phyloP scores from a whole-genome alignment of 257 asterid species.

The Nicotiana tomentosiformis region DNA sequence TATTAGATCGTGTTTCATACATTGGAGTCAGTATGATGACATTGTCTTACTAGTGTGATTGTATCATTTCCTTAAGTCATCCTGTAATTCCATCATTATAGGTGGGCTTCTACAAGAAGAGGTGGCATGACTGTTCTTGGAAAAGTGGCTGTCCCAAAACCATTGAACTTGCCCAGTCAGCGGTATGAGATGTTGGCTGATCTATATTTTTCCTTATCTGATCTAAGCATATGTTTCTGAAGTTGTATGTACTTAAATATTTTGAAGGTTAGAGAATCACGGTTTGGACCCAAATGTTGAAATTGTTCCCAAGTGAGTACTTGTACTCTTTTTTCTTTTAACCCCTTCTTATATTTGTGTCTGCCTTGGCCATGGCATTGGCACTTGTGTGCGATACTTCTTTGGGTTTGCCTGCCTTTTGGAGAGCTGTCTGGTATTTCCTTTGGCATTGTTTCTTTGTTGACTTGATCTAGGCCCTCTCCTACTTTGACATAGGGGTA shows the following conservation, averaged over 20 bases:
- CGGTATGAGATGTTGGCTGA: conserved; percentile 38
- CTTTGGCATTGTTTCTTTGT: conserved; percentile 10
- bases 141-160: conserved; percentile 95
- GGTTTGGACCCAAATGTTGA: conserved; percentile 93
- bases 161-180: conserved; percentile 95
- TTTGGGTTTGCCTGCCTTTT: conserved; percentile 7
- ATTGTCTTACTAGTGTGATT: conserved; percentile 6
- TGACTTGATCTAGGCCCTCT: conserved; percentile 18
- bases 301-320: conserved; percentile 95
- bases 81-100: conserved; percentile 23
- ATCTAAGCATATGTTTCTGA: conserved; percentile 24
- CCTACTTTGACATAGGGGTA: conserved; percentile 53
- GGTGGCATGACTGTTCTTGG: conserved; percentile 93
- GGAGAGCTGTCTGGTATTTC: background rate
- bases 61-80: background rate
- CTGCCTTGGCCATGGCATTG: background rate
- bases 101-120: conserved; percentile 88
- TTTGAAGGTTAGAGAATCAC: conserved; percentile 84
- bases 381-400: background rate
- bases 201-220: background rate
- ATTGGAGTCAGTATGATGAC: background rate
- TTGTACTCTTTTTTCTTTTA: background rate
- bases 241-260: conserved; percentile 18
- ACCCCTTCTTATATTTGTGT: background rate
- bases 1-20: conserved; percentile 1